phyloP scores from a whole-genome alignment of 2,329 filamentous ascomycete species.

The Diaporthe humulicola region DNA sequence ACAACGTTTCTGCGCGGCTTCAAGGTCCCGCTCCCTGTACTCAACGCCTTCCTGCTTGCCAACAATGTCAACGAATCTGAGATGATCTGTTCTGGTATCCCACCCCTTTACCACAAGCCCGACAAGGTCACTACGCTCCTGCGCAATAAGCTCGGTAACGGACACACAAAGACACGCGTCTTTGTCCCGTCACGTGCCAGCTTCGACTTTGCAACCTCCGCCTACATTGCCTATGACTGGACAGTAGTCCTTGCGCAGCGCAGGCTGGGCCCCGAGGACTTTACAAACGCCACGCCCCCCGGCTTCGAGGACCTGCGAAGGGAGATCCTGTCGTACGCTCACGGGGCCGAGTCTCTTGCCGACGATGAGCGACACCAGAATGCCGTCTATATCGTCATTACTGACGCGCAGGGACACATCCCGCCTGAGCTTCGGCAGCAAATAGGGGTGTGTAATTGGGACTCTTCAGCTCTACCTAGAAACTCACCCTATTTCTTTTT shows the following conservation, averaged over 20 bases:
- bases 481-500: not conserved
- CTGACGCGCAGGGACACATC: not conserved
- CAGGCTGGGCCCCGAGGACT: not conserved
- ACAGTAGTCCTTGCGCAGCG: constrained; percentile 16
- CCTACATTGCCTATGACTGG: constrained; percentile 26
- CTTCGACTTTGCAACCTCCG: not conserved
- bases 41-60: constrained; percentile 26
- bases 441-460: not conserved
- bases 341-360: constrained; percentile 2
- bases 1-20: constrained; percentile 25
- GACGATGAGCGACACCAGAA: constrained; percentile 22
- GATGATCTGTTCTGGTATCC: constrained; percentile 6
- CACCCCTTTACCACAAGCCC: not conserved
- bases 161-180: constrained; percentile 23
- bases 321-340: constrained; percentile 11
- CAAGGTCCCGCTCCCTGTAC: constrained; percentile 25
- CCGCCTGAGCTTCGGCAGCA: constrained; percentile 5
- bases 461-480: not conserved
- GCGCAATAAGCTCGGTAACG: constrained; percentile 5
- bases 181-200: not conserved
- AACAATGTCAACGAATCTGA: constrained; percentile 13
- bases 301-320: constrained; percentile 20
- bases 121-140: constrained; percentile 25
- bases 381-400: constrained; percentile 24
- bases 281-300: not conserved